Evolutionary conservation across 768 basidiomycete species (phyloP), one percentile per base, ranked within the genome.

Genomic region (Gloeopeniophorella convolvens): DNA sequence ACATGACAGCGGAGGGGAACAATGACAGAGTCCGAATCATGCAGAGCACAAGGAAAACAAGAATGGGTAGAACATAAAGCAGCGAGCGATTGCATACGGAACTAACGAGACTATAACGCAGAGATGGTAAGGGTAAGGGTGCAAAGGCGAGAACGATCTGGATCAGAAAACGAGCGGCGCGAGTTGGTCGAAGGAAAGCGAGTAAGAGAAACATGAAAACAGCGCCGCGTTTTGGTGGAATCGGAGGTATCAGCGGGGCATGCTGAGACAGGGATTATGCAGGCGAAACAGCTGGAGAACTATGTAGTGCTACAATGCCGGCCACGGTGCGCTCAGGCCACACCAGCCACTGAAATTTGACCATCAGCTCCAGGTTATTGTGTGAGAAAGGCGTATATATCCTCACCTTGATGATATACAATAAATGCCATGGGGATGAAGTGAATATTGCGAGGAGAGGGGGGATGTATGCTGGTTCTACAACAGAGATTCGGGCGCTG

Each of bases 321-420:
- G 40, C 21, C 12, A 40, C 48, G 55, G 30, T 46, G 31, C 23
- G 45, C 42, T 40, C 37, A 41, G 12, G 42, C 24, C 42, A 32
- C 31, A 28, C 34, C 20, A 39, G 39, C 51, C 9, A 32, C 52
- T 52, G 3, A 12, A 15, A 21, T 32, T 5, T 9, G 16, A 21
- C 30, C 31, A 24, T 54, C 21, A 55, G 51, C 26, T 34, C 20
- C 37, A 31, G 33, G 36, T 11, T 11, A 40, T 27, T 10, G 12
- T 11, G 20, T 15, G 11, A 24, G n/a, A 11, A 30, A 3, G 3
- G 28, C 28, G 6, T 21, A 9, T 7, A 21, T 10, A 21, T n/a
- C 16, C 54, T 35, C 54, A 55, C 54, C 54, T 43, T 55, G 41
- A 54, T 46, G 54, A 55, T 53, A 55, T 55, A 55, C 54, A 55